A percentile compares a stretch with the other conserved stretches of the same genome.
phyloP scores from a whole-genome alignment of 1,284 basidiomycete species.

The Ceratobasidium sp. region DNA sequence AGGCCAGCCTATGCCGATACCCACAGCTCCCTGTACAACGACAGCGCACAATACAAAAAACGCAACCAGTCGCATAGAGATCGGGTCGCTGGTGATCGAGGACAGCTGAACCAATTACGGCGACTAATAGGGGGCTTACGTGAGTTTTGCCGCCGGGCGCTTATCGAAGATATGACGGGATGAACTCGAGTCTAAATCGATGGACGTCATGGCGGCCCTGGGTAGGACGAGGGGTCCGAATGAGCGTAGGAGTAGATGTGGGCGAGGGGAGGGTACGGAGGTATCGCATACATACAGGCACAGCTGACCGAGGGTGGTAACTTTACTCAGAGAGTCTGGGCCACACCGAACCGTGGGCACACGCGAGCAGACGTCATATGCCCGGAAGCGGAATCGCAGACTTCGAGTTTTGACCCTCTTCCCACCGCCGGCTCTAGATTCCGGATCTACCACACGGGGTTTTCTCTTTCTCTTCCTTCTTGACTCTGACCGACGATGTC shows the following conservation, averaged over 20 bases:
- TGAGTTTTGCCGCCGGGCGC: neutral
- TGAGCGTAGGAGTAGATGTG: no score
- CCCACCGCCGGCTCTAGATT: neutral
- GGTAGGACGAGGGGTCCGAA: no score
- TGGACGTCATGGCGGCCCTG: neutral
- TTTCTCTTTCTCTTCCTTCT: neutral
- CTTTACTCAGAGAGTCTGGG: no score
- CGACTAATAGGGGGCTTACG: neutral
- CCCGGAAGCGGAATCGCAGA: neutral
- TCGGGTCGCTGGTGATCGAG: neutral
- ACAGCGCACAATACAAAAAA: neutral
- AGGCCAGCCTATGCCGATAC: no score
- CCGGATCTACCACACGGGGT: neutral
- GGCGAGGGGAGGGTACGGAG: no score
- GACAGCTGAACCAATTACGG: neutral
- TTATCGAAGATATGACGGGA: neutral
- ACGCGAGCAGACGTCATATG: conserved; percentile 9
- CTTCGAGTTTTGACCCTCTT: conserved; percentile 11
- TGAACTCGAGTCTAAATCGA: neutral
- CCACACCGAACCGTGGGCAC: no score
- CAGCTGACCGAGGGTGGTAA: no score
- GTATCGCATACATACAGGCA: no score
- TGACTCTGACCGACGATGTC: neutral
- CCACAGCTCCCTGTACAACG: neutral
- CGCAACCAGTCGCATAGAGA: neutral